A percentile compares a stretch with the other conserved stretches of the same genome.
Conservation (phyloP, 1,284 basidiomycete species). For the Microbotryum violaceum region DNA sequence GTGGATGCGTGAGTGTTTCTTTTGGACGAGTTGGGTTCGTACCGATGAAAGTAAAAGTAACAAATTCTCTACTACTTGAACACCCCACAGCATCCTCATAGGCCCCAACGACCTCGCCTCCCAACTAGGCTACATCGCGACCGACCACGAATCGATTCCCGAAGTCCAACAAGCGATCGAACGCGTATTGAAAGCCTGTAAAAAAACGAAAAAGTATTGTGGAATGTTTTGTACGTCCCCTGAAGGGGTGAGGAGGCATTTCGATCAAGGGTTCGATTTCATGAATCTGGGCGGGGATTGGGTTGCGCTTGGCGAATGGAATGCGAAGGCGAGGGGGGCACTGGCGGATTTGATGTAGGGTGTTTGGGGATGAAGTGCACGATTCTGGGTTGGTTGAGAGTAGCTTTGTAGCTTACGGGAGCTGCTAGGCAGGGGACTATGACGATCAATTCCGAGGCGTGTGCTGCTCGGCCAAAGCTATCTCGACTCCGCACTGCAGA, state of each 20-base stretch:
- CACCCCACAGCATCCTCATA: slow-evolving; percentile 30
- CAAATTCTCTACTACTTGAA: not conserved
- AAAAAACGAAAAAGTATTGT: slow-evolving; percentile 36
- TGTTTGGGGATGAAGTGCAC: too few species aligned
- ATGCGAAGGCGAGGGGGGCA: slow-evolving; percentile 1
- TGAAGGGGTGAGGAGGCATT: slow-evolving; percentile 18
- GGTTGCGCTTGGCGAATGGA: slow-evolving; percentile 20
- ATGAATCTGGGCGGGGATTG: slow-evolving; percentile 37
- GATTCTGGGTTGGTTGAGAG: too few species aligned
- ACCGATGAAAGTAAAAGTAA: not conserved
- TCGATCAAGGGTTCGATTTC: slow-evolving; percentile 35
- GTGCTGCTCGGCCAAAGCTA: too few species aligned
- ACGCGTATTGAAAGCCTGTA: slow-evolving; percentile 34
- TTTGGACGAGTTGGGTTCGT: not conserved
- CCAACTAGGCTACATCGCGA: slow-evolving; percentile 34
- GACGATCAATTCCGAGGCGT: too few species aligned
- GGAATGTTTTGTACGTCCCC: slow-evolving; percentile 30
- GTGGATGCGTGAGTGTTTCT: slow-evolving; percentile 32
- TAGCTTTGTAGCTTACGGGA: too few species aligned
- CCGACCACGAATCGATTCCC: slow-evolving; percentile 33
- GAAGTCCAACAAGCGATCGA: slow-evolving; percentile 38
- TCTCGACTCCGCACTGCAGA: too few species aligned
- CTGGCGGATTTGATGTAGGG: too few species aligned
- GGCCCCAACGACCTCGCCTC: slow-evolving; percentile 39
- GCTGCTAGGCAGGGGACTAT: too few species aligned